Evolutionary conservation across 768 basidiomycete species (phyloP).

Genomic region (Phylloporus rhodoxanthus): DNA sequence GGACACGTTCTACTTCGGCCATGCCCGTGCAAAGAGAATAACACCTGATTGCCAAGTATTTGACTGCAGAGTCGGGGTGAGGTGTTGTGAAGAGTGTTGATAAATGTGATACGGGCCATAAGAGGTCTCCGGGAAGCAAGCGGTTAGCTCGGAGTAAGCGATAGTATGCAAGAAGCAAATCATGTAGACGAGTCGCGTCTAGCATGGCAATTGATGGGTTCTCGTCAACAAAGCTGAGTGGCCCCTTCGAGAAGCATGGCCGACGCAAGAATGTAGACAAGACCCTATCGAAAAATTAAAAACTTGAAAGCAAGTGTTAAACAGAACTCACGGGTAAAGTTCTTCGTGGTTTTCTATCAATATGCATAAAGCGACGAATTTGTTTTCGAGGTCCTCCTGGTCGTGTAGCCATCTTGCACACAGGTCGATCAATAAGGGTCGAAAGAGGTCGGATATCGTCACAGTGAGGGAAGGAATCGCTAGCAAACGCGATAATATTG

Average conservation of each 20-base stretch:
- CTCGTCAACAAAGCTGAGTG: conserved; percentile 42
- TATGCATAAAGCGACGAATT: conserved; percentile 54
- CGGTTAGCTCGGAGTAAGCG: conserved; percentile 73
- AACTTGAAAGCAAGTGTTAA: conserved; percentile 1
- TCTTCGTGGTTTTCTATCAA: conserved; percentile 67
- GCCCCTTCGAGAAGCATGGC: conserved; percentile 44
- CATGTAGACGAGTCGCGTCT: conserved; percentile 51
- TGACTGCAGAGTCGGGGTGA: conserved; percentile 58
- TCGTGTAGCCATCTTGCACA: conserved; percentile 77
- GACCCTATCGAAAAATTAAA: conserved; percentile 37
- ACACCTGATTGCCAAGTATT: conserved; percentile 68
- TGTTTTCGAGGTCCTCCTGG: conserved; percentile 41
- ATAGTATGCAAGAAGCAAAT: conserved; percentile 72
- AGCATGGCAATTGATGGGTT: conserved; percentile 26
- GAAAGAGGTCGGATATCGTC: conserved; percentile 57
- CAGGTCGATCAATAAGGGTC: conserved; percentile 75
- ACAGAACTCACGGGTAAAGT: conserved; percentile 56
- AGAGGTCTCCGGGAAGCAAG: conserved; percentile 52
- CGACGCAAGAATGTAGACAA: conserved; percentile 46
- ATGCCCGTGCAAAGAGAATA: conserved; percentile 73
- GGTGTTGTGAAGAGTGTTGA: conserved; percentile 41
- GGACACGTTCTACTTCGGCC: conserved; percentile 68
- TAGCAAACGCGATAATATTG: conserved; percentile 54
- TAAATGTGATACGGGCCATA: conserved; percentile 51
- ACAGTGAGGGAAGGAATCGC: conserved; percentile 57